Evolutionary conservation across 2,329 filamentous ascomycete genomes (phyloP), one percentile per base, ranked within the genome.

Genomic region (Diaporthe batatas): DNA sequence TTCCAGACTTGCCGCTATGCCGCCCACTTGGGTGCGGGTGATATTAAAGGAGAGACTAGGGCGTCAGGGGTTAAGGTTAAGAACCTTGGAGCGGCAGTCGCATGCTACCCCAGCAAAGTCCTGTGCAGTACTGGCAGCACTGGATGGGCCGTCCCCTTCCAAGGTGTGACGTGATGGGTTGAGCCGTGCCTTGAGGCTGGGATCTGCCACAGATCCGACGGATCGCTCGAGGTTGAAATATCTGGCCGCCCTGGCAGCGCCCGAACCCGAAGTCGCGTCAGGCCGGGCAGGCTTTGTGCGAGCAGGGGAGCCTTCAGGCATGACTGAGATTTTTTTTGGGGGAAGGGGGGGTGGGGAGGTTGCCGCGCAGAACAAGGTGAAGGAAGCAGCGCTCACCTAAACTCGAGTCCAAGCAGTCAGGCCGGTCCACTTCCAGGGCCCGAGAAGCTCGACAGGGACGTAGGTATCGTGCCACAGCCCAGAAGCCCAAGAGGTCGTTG

Each of bases 11-110:
- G 59, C 73, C 73, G 73, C 73, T 67, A 73, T 72, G 71, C 71
- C 73, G 73, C 47, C 73, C 73, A 68, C 71, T 73, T 73, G 67
- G 62, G 67, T 59, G 62, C 51, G 67, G 51, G 29, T 70, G 62
- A 73, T 59, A 74, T 70, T 72, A 73, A 74, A 67, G 71, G 64
- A 55, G 55, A 53, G 51, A 59, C 73, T 73, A 64, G 73, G 68
- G 59, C 54, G 51, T 57, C 68, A 68, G 71, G 73, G 72, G 67
- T 69, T 70, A 68, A 70, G 72, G 67, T 69, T 70, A 68, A 70
- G 71, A 68, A 74, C 53, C 70, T 74, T 65, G 70, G 62, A 49
- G 55, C 59, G 73, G 70, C 55, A 47, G 47, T 73, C 64, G 71
- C 71, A 72, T 74, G 72, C 70, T 42, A 74, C 70, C 70, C 73